Conservation (phyloP, 1,139 yeast genomes). For the Yamadazyma aaseri region DNA sequence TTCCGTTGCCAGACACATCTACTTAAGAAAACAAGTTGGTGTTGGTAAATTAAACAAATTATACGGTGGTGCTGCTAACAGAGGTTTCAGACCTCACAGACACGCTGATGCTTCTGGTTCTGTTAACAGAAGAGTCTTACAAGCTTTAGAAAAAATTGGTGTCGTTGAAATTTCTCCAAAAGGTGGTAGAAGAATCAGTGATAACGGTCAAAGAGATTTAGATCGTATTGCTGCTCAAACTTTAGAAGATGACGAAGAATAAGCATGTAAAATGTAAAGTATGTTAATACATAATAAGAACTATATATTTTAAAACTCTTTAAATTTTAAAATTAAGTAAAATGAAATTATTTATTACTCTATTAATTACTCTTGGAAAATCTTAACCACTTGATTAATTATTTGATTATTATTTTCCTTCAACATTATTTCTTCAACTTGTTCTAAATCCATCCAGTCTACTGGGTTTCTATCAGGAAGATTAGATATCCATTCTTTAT, state of each 20-base stretch:
- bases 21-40: conserved; percentile 99
- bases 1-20: conserved; percentile 99
- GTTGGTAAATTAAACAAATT: conserved; percentile 98
- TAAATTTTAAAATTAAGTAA: conserved; percentile 3
- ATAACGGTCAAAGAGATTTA: conserved; percentile 99
- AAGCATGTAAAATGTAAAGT: conserved; percentile 16
- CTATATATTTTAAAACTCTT: conserved; percentile 16
- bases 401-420: no score
- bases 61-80: conserved; percentile 99
- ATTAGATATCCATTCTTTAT: conserved; percentile 48
- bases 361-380: no score
- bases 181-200: conserved; percentile 99
- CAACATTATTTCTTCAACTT: not conserved
- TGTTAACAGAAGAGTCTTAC: conserved; percentile 97
- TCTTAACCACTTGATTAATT: no score
- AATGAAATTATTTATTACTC: conserved; percentile 3
- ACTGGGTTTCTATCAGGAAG: conserved; percentile 40
- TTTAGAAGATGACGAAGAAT: conserved; percentile 87
- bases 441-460: not conserved
- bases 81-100: conserved; percentile 98
- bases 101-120: conserved; percentile 99
- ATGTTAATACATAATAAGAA: conserved; percentile 4
- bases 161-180: conserved; percentile 94
- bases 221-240: conserved; percentile 99
- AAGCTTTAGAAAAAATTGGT: conserved; percentile 98